Evolutionary conservation across 2,329 filamentous ascomycete genomes (phyloP).

Genomic region (Emergomyces pasteurianus): DNA sequence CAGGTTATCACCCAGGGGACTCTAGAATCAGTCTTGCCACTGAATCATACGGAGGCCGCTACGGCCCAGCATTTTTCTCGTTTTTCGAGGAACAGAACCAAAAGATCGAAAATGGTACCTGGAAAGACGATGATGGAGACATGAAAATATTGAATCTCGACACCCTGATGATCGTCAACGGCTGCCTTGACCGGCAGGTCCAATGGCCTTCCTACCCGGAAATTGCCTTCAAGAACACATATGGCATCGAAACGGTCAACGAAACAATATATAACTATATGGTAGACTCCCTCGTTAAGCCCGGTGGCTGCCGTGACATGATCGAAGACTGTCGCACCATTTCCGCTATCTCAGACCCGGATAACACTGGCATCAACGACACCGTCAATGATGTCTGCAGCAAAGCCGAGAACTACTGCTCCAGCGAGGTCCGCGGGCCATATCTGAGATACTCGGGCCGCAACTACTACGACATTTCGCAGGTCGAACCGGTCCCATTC

Average conservation of each 20-base stretch:
- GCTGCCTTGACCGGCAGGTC: conserved; percentile 25
- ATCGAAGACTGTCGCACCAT: conserved; percentile 40
- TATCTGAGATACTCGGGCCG: conserved; percentile 33
- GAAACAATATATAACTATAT: conserved; percentile 35
- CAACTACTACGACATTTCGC: conserved; percentile 48
- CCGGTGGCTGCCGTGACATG: conserved; percentile 43
- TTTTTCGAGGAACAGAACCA: conserved; percentile 33
- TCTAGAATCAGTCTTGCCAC: conserved; percentile 37
- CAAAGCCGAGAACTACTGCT: conserved; percentile 35
- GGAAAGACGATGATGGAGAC: conserved; percentile 16
- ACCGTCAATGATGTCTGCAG: conserved; percentile 36
- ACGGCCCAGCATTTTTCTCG: conserved; percentile 30
- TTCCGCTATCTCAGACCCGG: conserved; percentile 38
- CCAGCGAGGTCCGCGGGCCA: conserved; percentile 27
- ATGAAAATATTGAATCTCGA: conserved; percentile 32
- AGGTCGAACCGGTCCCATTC: conserved; percentile 40
- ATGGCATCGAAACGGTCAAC: conserved; percentile 41
- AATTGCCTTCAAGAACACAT: conserved; percentile 47
- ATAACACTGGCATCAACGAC: conserved; percentile 34
- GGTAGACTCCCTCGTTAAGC: conserved; percentile 32
- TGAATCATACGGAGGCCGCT: conserved; percentile 36
- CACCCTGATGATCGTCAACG: conserved; percentile 45
- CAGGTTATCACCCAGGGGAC: conserved; percentile 47
- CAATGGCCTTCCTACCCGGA: conserved; percentile 38
- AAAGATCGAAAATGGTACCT: conserved; percentile 24